These are phyloP conservation scores for Pythium volutum DNA, from an alignment of 352 stramenopile genomes.

Conservation along the genomic window DNA sequence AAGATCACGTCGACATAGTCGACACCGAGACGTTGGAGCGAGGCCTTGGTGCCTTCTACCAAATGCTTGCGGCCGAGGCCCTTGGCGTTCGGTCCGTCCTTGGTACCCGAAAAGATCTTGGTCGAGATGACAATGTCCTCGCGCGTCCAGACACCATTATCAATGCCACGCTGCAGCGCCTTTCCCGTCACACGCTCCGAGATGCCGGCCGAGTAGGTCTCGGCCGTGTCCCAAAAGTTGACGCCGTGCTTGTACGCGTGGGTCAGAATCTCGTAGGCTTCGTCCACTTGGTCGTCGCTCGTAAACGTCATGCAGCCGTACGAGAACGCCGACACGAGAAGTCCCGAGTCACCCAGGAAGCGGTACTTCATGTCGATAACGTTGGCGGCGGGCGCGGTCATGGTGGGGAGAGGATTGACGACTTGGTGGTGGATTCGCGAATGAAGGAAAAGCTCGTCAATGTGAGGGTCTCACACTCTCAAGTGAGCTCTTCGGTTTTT, in stretches of 20 bases:
- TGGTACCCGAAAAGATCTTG: conserved; percentile 40
- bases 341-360: conserved; percentile 22
- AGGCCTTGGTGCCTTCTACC: conserved; percentile 43
- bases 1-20: conserved; percentile 51
- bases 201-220: too few species aligned
- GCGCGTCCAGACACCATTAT: conserved; percentile 25
- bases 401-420: too few species aligned
- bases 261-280: too few species aligned
- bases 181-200: too few species aligned
- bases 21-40: conserved; percentile 35
- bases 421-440: too few species aligned
- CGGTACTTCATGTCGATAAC: conserved; percentile 23
- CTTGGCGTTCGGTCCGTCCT: conserved; percentile 22
- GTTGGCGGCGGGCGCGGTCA: conserved; percentile 3
- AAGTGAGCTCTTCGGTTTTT: too few species aligned
- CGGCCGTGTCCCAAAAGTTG: too few species aligned
- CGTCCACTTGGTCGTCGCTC: not conserved
- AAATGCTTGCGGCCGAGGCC: conserved; percentile 47
- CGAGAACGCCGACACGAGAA: conserved; percentile 20
- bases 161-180: too few species aligned
- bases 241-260: too few species aligned
- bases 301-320: conserved; percentile 19
- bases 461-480: too few species aligned
- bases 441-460: too few species aligned
- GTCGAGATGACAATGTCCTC: too few species aligned